Evolutionary conservation across 306 rosid species (phyloP), one percentile per base, ranked within the genome.

Genomic region (Prinsepia uniflora): DNA sequence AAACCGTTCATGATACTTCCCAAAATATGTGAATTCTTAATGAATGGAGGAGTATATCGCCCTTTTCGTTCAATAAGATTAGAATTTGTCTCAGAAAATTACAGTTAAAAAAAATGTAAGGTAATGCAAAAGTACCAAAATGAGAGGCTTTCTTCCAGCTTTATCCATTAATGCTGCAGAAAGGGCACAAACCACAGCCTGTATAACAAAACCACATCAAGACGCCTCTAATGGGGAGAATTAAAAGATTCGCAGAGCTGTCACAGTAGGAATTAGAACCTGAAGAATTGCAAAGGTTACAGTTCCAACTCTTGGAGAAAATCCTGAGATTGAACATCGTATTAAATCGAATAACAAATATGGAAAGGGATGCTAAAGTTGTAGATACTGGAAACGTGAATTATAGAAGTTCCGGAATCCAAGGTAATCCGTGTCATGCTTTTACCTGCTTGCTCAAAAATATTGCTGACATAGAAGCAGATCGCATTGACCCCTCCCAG

Each of bases 401-500:
- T 50, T 50, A 15, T 17, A 50, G 56, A 6, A 50, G 56, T 50
- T 19, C 17, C 8, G 17, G 56, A 50, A 50, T 50, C 7, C 56
- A 50, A 11, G 49, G 0, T 10, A 46, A 9, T 11, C 49, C 9
- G 2, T 46, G 10, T 43, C 1, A 5, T 5, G 10, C 17, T 17
- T 15, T 8, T 50, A 50, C 56, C 56, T 50, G 56, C 56, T 50
- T 50, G 56, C 18, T 50, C 18, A 50, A 50, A 50, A 15, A 50
- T 50, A 50, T 50, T 50, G 20, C 20, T 50, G 22, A n/a, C 6
- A n/a, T 50, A 50, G 79, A 93, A 93, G 78, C 86, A 80, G 68
- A 93, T 42, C 73, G 86, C 96, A 18, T 93, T 93, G 84, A 93
- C 87, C 72, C 98, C 98, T 41, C 97, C 98, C 15, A 90, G 78